A percentile compares a stretch with the other conserved stretches of the same genome.
phyloP scores from a whole-genome alignment of 306 rosid genomes.

The Comarum palustre region DNA sequence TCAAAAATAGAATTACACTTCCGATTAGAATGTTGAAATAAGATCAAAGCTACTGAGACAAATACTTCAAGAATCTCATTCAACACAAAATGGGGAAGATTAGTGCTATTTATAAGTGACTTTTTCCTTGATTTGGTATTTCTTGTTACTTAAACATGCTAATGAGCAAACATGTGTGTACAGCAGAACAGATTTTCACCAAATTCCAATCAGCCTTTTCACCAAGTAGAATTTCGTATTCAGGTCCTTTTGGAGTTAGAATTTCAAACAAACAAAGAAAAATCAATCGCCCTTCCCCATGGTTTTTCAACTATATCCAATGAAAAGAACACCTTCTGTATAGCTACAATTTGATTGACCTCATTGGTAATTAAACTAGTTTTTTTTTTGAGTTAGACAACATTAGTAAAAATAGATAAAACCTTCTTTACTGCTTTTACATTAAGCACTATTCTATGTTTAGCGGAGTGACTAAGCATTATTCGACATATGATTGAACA shows the following conservation, averaged over 20 bases:
- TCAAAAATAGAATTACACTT: constrained; percentile 13
- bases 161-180: not conserved
- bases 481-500: not conserved
- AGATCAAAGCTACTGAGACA: not conserved
- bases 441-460: not conserved
- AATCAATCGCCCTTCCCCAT: not conserved
- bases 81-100: not conserved
- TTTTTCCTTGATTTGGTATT: too few species aligned
- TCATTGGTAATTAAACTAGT: not conserved
- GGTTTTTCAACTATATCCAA: not conserved
- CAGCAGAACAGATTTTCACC: not conserved
- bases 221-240: not conserved
- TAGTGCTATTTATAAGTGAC: not conserved
- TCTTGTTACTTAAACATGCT: not conserved
- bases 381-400: not conserved
- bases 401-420: not conserved
- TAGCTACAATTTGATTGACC: not conserved
- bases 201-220: not conserved
- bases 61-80: not conserved
- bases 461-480: not conserved
- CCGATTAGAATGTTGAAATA: constrained; percentile 12
- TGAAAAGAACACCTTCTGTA: constrained; percentile 1
- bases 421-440: not conserved
- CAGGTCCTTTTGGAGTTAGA: not conserved
- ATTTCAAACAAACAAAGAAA: not conserved